Base-by-base conservation (phyloP, 768 basidiomycete species). In the Sporobolomyces roseus region DNA sequence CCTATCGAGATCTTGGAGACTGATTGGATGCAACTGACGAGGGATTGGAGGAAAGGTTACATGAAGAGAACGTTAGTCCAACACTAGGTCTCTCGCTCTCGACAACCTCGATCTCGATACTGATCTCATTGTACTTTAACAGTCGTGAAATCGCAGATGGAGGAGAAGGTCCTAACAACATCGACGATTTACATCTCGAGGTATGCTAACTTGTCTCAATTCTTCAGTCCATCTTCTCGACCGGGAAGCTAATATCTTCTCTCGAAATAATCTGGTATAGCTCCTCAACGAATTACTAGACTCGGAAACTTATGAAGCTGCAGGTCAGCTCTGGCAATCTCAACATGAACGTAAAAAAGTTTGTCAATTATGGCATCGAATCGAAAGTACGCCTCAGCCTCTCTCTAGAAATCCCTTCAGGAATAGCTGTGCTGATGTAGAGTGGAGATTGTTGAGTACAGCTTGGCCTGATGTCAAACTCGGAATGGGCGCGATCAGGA, bases 171-270 rank as follows among this genome's bases (percentile, higher is more conserved):
- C 65, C 70, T 10, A 62, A 61, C 23, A 66, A 71, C 35, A 59
- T 71, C 25, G 70, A 71, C 56, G 61, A 53, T 0, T 29, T 71
- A 6, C 70, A 71, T 54, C 65, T 66, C 30, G 70, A 71, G 65
- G 65, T 60, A 17, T n/a, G n/a, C n/a, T n/a, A n/a, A n/a, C n/a
- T n/a, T n/a, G n/a, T n/a, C n/a, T n/a, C n/a, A 41, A 41, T 41
- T 41, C 38, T 17, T 41, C 38, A 17, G 10, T 41, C 38, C 38
- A 9, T 41, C 38, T 9, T 17, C 38, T 41, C 38, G 38, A 9
- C 17, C 17, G 38, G 38, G 38, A 30, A 13, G 7, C 7, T 16
- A 16, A 33, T 51, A 27, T 1, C 1, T 14, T 17, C 10, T 12
- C 36, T 30, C 17, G 7, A 27, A 12, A n/a, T n/a, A n/a, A n/a